Base-by-base conservation (phyloP, 2,329 filamentous ascomycete genomes). In the Laburnicola sp. region DNA sequence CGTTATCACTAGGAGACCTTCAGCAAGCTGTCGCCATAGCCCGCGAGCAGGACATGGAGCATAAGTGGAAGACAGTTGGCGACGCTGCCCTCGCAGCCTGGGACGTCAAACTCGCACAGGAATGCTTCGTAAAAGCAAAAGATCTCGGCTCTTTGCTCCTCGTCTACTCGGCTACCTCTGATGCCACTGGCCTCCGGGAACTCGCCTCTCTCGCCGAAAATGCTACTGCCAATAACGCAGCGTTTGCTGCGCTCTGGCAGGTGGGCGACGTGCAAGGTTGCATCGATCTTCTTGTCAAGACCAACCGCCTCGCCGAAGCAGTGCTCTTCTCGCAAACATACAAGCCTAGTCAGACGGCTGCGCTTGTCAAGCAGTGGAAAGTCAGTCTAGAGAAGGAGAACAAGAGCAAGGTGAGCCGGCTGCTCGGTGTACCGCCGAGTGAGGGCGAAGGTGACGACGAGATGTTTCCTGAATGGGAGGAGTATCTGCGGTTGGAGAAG, bases 1-100 rank as follows among this genome's bases (percentile, higher is more conserved):
- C 94, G 0, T 80, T 99, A 28, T 82, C 85, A 2, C 80, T 99
- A 37, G 90, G 87, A 64, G 88, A 94, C 57, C 83, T 97, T 10
- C 83, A 92, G 35, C 89, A 93, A 66, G 93, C 93, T 0, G 82
- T 96, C 2, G 86, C 91, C 53, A 85, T 97, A 44, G 93, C 94
- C 5, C 83, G 86, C 35, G 81, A 88, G 71, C 88, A 91, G 8
- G 88, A 97, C 58, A 89, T 86, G 1, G 94, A 97, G 72, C 93
- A 97, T 76, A 96, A 96, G 76, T 99, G 94, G 94, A 97, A 97
- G 82, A 92, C 86, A 3, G 90, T 99, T 3, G 94, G 94, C 53
- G 94, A 99, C 64, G 89, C 92, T 1, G 94, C 94, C 1, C 82
- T 99, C 35, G 77, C 85, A 7, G 87, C 80, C 1, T 99, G 93